Evolutionary conservation across 2,329 filamentous ascomycete genomes (phyloP), one percentile per base, ranked within the genome.

Genomic region (Blumeria hordei): DNA sequence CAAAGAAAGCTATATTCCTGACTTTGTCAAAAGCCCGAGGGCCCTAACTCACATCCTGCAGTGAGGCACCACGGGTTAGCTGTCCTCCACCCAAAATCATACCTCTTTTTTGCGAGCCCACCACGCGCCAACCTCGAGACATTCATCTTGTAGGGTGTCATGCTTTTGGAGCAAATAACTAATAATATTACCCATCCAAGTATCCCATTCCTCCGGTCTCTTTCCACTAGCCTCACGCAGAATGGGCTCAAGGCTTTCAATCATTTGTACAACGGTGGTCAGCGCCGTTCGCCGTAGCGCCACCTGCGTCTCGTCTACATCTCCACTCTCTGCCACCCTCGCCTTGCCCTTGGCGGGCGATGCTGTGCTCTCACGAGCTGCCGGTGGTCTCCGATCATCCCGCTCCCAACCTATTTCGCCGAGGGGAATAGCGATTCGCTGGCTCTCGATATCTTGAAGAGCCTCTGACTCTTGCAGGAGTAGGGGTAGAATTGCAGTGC

Each of bases 171-270:
- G 74, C 63, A 95, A 68, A 67, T 92, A 83, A 50, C 78, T 77
- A 75, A 87, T 90, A 83, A 94, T 85, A 67, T 82, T 85, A 43
- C 81, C 80, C 69, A 85, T 79, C 88, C 88, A 95, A 44, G 79
- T 73, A 66, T 93, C 85, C 88, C 88, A 95, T 69, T 95, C 88
- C 61, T 94, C 87, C 64, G 85, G 79, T 62, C 83, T 86, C 72
- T 94, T 94, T 12, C 83, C 84, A 63, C 84, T 93, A 49, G 80
- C 78, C 62, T 94, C 84, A 61, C 84, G 78, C 61, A 95, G 70
- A 57, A 92, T 69, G 5, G 86, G 85, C 67, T 95, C 88, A 62
- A 95, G 70, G 59, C 82, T 83, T 65, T 92, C 85, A 55, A 94
- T 85, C 73, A 87, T 77, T 65, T 88, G 83, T 54, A 93, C 77